Conservation (phyloP, 495 filamentous ascomycete species). For the Delitschia confertaspora region DNA sequence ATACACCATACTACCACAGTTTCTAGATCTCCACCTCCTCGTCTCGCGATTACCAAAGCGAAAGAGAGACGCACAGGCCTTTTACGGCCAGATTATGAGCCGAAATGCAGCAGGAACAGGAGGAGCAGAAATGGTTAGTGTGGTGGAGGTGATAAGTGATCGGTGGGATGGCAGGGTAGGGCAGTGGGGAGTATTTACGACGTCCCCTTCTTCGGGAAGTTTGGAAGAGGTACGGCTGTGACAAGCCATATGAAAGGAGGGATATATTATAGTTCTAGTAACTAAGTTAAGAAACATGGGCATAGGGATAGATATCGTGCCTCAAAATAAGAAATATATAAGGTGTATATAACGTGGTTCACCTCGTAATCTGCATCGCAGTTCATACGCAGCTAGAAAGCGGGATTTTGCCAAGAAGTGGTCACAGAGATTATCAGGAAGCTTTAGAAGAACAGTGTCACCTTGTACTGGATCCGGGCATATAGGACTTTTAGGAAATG, state of each 20-base stretch:
- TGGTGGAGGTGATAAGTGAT: slow-evolving; percentile 32
- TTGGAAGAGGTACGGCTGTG: too few relatives aligned
- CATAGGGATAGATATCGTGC: too few relatives aligned
- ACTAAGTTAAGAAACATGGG: too few relatives aligned
- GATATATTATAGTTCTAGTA: too few relatives aligned
- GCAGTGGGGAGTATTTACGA: slow-evolving; percentile 22
- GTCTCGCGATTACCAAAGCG: slow-evolving; percentile 16
- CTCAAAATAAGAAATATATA: too few relatives aligned
- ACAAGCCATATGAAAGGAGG: too few relatives aligned
- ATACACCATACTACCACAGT: slow-evolving; percentile 20
- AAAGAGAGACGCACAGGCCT: slow-evolving; percentile 3
- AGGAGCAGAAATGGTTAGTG: slow-evolving; percentile 14
- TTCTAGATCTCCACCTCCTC: slow-evolving; percentile 31
- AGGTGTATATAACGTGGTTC: not conserved
- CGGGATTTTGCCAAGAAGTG: not conserved
- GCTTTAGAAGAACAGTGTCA: not conserved
- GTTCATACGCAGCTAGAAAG: not conserved
- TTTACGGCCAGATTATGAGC: not conserved
- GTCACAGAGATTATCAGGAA: not conserved
- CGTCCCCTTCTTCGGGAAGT: too few relatives aligned
- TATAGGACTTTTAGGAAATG: not conserved
- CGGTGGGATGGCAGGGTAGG: slow-evolving; percentile 26
- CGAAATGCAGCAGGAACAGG: not conserved
- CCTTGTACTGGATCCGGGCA: not conserved
- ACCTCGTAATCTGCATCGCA: not conserved